These are phyloP conservation scores for Ophiocordyceps robertsii DNA, from an alignment of 2,329 filamentous ascomycete genomes.

Conservation along the genomic window DNA sequence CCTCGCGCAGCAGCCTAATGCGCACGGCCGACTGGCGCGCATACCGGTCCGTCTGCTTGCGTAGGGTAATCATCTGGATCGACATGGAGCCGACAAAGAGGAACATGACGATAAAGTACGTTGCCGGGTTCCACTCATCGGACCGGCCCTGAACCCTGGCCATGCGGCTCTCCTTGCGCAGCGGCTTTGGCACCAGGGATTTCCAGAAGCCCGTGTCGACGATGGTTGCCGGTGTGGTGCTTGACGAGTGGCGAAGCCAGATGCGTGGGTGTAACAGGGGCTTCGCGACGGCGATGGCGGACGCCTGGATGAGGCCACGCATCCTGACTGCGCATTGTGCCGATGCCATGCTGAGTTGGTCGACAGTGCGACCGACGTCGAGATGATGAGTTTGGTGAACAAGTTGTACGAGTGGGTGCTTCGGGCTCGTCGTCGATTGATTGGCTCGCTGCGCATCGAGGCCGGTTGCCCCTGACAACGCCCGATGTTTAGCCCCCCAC, in stretches of 20 bases:
- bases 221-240: constrained; percentile 33
- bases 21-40: constrained; percentile 66
- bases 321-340: constrained; percentile 1
- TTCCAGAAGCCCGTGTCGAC: constrained; percentile 53
- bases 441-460: background rate
- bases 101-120: constrained; percentile 71
- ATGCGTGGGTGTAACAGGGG: background rate
- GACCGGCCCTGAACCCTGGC: constrained; percentile 20
- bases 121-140: constrained; percentile 67
- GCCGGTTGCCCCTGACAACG: constrained; percentile 24
- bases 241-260: constrained; percentile 14
- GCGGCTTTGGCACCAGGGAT: constrained; percentile 53
- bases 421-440: background rate
- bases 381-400: too few relatives aligned
- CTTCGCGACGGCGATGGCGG: background rate
- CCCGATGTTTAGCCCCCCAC: constrained; percentile 16
- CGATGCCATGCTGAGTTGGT: constrained; percentile 4
- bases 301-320: background rate
- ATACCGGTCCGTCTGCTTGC: constrained; percentile 60
- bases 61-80: constrained; percentile 78
- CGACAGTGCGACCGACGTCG: too few relatives aligned
- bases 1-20: constrained; percentile 62
- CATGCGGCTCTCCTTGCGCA: constrained; percentile 31
- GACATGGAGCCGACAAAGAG: constrained; percentile 88
- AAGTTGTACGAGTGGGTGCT: too few relatives aligned